Base-by-base conservation (phyloP, 176 grass and related monocot genomes). In the Aechmea fasciata region DNA sequence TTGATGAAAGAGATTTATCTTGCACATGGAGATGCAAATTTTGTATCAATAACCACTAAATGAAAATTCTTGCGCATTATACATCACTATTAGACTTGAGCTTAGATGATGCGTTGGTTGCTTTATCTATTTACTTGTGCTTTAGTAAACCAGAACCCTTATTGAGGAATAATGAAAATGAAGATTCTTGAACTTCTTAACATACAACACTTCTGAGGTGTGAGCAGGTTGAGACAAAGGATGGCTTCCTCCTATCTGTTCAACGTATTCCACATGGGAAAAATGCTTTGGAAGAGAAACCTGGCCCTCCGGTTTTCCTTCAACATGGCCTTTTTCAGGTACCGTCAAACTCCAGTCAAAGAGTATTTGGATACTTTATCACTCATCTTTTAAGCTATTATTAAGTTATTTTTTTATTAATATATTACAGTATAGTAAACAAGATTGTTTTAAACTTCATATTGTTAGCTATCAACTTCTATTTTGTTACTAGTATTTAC, bases 301-400 rank as follows among this genome's bases (percentile, higher is more conserved):
- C 66, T 69, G 73, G 83, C 24, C 83, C 85, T 85, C 83, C 88
- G 19, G 83, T 96, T 71, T 96, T 89, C 79, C 92, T 96, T 75
- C 92, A 96, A 51, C 92, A 96, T 62, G 92, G 92, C 47, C 88
- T 96, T 75, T 96, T 96, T 85, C 88, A 92, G 88, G 92, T 96
- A 14, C 59, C 85, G 63, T 69, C 33, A 7, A 41, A 41, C 33
- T 67, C 41, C 67, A 79, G 19, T 15, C 54, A 59, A 59, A 1
- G 8, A 17, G 15, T 59, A 59, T 18, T 59, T 41, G 33, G 33
- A 41, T 41, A 41, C 33, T 41, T 41, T 3, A 41, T 41, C 33
- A 41, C 5, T 41, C 6, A 41, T 41, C 5, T 41, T 41, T 41
- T 41, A 41, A 41, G 7, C 4, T 41, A 41, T 41, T 41, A 41